phyloP scores from a whole-genome alignment of 768 basidiomycete species.

The Agrocybe pediades region DNA sequence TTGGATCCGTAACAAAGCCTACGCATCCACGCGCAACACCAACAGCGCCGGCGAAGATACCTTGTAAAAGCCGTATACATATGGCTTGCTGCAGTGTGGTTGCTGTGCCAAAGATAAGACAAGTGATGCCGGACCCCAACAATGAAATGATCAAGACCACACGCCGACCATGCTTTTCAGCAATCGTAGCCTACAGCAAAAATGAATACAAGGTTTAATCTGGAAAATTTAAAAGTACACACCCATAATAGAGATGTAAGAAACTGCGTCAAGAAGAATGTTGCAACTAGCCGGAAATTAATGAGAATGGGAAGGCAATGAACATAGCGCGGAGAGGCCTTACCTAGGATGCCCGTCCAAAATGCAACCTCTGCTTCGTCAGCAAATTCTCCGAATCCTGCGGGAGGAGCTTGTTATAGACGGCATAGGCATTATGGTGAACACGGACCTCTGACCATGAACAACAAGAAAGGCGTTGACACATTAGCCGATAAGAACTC shows the following conservation, averaged over 20 bases:
- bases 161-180: slow-evolving; percentile 87
- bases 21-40: slow-evolving; percentile 93
- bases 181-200: slow-evolving; percentile 75
- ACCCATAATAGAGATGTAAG: slow-evolving; percentile 94
- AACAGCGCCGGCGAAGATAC: slow-evolving; percentile 90
- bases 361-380: slow-evolving; percentile 88
- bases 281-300: slow-evolving; percentile 53
- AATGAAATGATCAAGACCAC: slow-evolving; percentile 84
- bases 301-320: slow-evolving; percentile 10
- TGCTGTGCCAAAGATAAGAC: slow-evolving; percentile 76
- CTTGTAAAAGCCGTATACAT: slow-evolving; percentile 84
- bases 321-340: slow-evolving; percentile 18
- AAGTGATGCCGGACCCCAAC: slow-evolving; percentile 81
- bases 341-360: slow-evolving; percentile 85
- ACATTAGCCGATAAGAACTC: slow-evolving; percentile 95
- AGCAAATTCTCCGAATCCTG: slow-evolving; percentile 69
- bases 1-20: slow-evolving; percentile 82
- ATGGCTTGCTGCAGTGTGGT: slow-evolving; percentile 80
- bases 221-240: slow-evolving; percentile 16
- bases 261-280: slow-evolving; percentile 95
- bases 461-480: slow-evolving; percentile 87
- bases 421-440: not conserved
- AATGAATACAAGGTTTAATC: slow-evolving; percentile 7
- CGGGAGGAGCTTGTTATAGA: slow-evolving; percentile 2
- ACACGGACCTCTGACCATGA: slow-evolving; percentile 85